These are phyloP conservation scores for Ogataea philodendri DNA, from an alignment of 805 yeast species.

Conservation along the genomic window DNA sequence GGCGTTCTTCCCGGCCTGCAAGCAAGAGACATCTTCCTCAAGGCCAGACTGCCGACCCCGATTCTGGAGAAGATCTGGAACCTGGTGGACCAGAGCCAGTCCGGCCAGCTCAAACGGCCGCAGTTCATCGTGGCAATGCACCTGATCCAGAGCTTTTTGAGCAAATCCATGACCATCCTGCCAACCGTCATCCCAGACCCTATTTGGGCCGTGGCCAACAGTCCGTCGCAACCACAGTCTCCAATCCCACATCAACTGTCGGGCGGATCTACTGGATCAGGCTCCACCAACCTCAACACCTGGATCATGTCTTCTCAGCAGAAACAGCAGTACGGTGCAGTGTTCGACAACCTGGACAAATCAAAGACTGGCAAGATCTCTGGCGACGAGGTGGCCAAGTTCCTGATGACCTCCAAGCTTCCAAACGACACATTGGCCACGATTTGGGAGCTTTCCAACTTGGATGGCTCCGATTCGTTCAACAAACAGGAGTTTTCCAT, in stretches of 20 bases:
- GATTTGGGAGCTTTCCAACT: slow-evolving; percentile 93
- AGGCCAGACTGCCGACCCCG: slow-evolving; percentile 79
- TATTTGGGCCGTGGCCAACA: slow-evolving; percentile 33
- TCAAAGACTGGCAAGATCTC: slow-evolving; percentile 57
- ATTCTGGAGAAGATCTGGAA: slow-evolving; percentile 86
- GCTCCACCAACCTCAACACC: slow-evolving; percentile 26
- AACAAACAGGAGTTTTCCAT: slow-evolving; percentile 81
- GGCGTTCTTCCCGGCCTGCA: slow-evolving; percentile 65
- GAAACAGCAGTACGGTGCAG: slow-evolving; percentile 71
- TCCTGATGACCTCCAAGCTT: slow-evolving; percentile 83
- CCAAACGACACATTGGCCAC: slow-evolving; percentile 81
- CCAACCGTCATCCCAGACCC: slow-evolving; percentile 35
- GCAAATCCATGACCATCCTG: slow-evolving; percentile 52
- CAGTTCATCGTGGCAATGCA: slow-evolving; percentile 95
- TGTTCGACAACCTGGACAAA: slow-evolving; percentile 78
- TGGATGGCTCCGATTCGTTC: slow-evolving; percentile 81
- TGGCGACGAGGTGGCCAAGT: slow-evolving; percentile 82
- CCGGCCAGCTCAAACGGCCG: slow-evolving; percentile 68
- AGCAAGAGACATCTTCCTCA: slow-evolving; percentile 83
- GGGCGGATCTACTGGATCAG: slow-evolving; percentile 11
- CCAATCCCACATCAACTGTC: slow-evolving; percentile 18
- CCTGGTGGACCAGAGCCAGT: slow-evolving; percentile 71
- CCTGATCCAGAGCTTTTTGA: slow-evolving; percentile 77
- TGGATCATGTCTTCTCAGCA: slow-evolving; percentile 73
- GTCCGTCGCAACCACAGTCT: slow-evolving; percentile 18